Percentiles rank a stretch among this genome's conserved stretches.
Conservation (phyloP, 2,329 filamentous ascomycete species). For the Leptographium galeiforme region DNA sequence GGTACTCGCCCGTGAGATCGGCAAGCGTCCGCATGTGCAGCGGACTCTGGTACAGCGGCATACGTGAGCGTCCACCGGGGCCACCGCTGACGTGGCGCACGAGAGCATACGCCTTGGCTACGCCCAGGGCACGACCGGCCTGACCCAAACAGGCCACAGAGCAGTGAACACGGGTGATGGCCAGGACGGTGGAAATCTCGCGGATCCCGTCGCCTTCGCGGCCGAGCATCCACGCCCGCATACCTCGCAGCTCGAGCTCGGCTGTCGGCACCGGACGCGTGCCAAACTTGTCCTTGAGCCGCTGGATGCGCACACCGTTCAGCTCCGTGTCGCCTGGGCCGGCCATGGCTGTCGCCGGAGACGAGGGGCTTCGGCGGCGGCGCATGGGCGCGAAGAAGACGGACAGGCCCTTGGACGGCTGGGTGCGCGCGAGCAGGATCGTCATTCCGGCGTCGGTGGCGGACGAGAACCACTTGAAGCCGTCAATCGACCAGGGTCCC, state of each 20-base stretch:
- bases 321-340: constrained; percentile 26
- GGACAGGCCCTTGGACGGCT: constrained; percentile 34
- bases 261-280: constrained; percentile 59
- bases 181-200: constrained; percentile 56
- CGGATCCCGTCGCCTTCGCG: constrained; percentile 51
- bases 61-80: constrained; percentile 28
- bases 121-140: constrained; percentile 40
- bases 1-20: constrained; percentile 39
- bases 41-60: constrained; percentile 35
- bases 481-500: constrained; percentile 46
- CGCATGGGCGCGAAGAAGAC: constrained; percentile 54
- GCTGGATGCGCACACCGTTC: constrained; percentile 55
- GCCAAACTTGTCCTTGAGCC: constrained; percentile 61
- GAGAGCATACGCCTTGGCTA: constrained; percentile 43
- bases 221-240: constrained; percentile 54
- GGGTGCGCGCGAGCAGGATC: constrained; percentile 48
- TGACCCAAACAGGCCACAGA: constrained; percentile 38
- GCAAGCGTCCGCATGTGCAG: constrained; percentile 47
- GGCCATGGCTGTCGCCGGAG: constrained; percentile 14
- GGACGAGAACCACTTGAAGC: constrained; percentile 61
- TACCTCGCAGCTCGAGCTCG: constrained; percentile 51
- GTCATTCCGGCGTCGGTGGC: constrained; percentile 53
- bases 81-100: constrained; percentile 39
- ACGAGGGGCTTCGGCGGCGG: constrained; percentile 18
- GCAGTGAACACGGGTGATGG: constrained; percentile 49